Conservation (phyloP, 495 filamentous ascomycete species). For the Trichoderma asperelloides region DNA sequence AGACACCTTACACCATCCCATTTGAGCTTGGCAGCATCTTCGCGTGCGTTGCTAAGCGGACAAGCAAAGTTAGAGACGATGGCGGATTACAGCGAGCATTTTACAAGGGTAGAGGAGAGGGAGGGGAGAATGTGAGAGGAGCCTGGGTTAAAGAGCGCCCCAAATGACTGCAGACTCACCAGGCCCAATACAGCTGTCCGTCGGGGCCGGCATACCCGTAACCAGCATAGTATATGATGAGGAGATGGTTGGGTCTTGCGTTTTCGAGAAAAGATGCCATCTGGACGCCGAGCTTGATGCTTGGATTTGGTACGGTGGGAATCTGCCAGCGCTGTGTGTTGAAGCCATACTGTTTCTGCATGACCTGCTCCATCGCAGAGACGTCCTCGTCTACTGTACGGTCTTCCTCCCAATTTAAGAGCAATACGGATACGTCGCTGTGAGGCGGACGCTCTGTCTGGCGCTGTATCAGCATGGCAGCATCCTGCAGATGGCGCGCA, state of each 20-base stretch:
- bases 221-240: constrained; percentile 50
- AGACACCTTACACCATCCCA: constrained; percentile 43
- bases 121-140: background rate
- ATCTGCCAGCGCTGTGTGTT: constrained; percentile 44
- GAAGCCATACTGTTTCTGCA: constrained; percentile 45
- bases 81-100: constrained; percentile 11
- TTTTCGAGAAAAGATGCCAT: constrained; percentile 42
- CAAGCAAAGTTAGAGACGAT: background rate
- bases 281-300: constrained; percentile 43
- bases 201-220: constrained; percentile 41
- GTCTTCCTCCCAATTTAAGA: constrained; percentile 49
- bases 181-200: constrained; percentile 47
- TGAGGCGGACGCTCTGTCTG: constrained; percentile 43
- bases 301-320: constrained; percentile 39
- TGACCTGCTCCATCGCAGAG: constrained; percentile 37
- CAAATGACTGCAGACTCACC: constrained; percentile 28
- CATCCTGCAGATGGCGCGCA: constrained; percentile 50
- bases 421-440: constrained; percentile 41
- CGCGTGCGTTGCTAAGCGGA: constrained; percentile 27
- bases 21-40: constrained; percentile 34
- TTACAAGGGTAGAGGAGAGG: background rate
- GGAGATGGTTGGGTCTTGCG: constrained; percentile 42
- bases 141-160: background rate
- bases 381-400: constrained; percentile 39
- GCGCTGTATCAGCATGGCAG: constrained; percentile 44